Conservation (phyloP, 2,329 filamentous ascomycete genomes). For the Penicillium concentricum region DNA sequence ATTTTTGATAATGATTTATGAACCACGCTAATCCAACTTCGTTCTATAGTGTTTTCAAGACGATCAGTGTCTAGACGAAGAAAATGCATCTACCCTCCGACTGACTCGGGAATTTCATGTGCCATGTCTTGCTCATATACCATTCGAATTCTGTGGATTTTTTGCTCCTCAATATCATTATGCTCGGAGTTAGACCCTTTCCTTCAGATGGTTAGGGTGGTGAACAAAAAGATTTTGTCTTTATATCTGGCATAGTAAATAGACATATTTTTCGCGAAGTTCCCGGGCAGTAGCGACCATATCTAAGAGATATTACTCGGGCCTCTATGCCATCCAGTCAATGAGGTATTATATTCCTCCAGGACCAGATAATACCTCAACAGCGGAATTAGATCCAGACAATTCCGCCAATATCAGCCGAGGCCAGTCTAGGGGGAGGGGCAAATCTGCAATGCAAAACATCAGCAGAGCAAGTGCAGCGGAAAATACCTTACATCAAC, state of each 20-base stretch:
- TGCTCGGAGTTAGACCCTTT: constrained; percentile 17
- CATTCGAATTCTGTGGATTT: constrained; percentile 20
- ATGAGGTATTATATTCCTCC: background rate
- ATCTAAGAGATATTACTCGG: background rate
- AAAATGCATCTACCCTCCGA: constrained; percentile 10
- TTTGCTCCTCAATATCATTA: constrained; percentile 20
- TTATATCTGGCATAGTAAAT: constrained; percentile 10
- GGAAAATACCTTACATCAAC: background rate
- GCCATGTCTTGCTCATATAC: constrained; percentile 31
- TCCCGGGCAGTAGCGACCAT: too few species aligned
- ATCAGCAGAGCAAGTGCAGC: background rate
- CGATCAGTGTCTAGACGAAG: constrained; percentile 68
- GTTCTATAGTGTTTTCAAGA: constrained; percentile 67
- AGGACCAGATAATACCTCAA: background rate
- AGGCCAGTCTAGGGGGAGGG: constrained; percentile 2
- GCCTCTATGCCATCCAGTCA: too few species aligned
- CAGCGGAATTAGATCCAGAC: constrained; percentile 1
- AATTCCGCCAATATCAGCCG: background rate
- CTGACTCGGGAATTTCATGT: constrained; percentile 21
- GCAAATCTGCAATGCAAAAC: constrained; percentile 11
- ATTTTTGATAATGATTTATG: background rate
- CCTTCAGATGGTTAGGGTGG: constrained; percentile 11
- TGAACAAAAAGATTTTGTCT: constrained; percentile 17
- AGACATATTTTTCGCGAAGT: constrained; percentile 3
- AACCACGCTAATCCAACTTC: constrained; percentile 18